A percentile compares a stretch with the other conserved stretches of the same genome.
Conservation (phyloP, 2,329 filamentous ascomycete genomes). For the Celoporthe dispersa region DNA sequence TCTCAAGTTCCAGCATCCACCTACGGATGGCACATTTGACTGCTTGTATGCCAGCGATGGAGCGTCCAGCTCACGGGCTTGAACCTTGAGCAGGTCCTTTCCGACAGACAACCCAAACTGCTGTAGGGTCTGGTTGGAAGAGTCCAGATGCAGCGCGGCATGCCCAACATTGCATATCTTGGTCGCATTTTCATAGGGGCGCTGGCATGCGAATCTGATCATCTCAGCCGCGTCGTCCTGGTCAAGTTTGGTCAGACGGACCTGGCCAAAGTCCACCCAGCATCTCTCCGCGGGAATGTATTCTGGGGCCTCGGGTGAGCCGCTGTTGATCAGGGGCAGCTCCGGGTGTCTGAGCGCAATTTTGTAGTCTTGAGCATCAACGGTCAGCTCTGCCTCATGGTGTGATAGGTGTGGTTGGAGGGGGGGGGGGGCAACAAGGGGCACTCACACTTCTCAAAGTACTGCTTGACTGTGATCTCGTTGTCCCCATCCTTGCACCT, state of each 20-base stretch:
- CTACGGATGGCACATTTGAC: neutral
- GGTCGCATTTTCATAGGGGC: slow-evolving; percentile 67
- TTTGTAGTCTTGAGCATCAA: neutral
- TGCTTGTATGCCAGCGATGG: neutral
- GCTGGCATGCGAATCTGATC: slow-evolving; percentile 73
- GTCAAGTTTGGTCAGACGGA: slow-evolving; percentile 62
- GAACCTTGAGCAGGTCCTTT: slow-evolving; percentile 70
- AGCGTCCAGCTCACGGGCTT: slow-evolving; percentile 53
- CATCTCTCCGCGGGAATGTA: slow-evolving; percentile 73
- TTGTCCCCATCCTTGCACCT: neutral
- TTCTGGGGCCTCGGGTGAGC: slow-evolving; percentile 57
- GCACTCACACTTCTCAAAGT: neutral
- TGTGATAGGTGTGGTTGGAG: neutral
- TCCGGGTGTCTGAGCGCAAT: slow-evolving; percentile 35
- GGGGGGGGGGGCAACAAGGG: neutral
- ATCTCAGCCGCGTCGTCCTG: slow-evolving; percentile 67
- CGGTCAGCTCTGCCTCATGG: neutral
- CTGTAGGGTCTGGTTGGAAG: neutral
- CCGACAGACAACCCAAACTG: slow-evolving; percentile 68
- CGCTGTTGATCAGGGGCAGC: slow-evolving; percentile 70
- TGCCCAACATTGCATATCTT: slow-evolving; percentile 55
- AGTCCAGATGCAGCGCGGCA: neutral
- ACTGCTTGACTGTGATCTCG: neutral
- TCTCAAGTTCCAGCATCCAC: neutral
- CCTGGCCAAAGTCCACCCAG: slow-evolving; percentile 66